phyloP scores from a whole-genome alignment of 1,284 basidiomycete species.

The Flammula alnicola region DNA sequence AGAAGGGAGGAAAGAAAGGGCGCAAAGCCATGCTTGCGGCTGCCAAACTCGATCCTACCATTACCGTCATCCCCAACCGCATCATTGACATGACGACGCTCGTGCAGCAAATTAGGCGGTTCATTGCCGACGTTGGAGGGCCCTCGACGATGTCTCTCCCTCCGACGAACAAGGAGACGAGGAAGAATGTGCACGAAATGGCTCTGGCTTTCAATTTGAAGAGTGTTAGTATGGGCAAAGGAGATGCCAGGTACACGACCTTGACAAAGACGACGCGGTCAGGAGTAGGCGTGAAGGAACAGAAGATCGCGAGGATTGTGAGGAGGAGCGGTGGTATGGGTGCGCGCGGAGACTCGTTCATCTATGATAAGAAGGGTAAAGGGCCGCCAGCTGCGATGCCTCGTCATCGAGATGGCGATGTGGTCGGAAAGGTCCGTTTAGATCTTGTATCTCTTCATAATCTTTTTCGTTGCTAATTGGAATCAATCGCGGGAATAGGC shows the following conservation, averaged over 20 bases:
- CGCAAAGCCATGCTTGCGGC: constrained; percentile 66
- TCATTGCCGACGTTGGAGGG: constrained; percentile 60
- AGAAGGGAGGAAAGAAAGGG: constrained; percentile 72
- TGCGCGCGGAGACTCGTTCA: constrained; percentile 36
- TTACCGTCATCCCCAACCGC: constrained; percentile 51
- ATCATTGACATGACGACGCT: constrained; percentile 61
- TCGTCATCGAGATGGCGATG: constrained; percentile 71
- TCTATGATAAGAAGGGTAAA: constrained; percentile 34
- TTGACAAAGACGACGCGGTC: constrained; percentile 69
- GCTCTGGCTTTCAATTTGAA: constrained; percentile 78
- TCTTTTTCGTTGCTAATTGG: constrained; percentile 26
- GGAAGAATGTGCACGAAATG: constrained; percentile 79
- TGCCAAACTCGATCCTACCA: constrained; percentile 48
- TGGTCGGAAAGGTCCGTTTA: constrained; percentile 67
- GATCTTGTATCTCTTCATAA: constrained; percentile 5
- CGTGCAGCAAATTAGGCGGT: constrained; percentile 72
- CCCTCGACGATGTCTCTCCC: constrained; percentile 67
- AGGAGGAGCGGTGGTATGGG: constrained; percentile 38
- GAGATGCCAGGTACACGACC: constrained; percentile 65
- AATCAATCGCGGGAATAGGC: constrained; percentile 37
- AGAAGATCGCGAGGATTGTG: constrained; percentile 62
- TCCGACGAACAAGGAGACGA: constrained; percentile 72
- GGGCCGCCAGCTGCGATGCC: constrained; percentile 34
- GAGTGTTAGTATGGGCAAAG: constrained; percentile 77
- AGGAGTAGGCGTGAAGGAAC: constrained; percentile 54